phyloP scores from a whole-genome alignment of 495 filamentous ascomycete species.

The Penicillium malachiteum region DNA sequence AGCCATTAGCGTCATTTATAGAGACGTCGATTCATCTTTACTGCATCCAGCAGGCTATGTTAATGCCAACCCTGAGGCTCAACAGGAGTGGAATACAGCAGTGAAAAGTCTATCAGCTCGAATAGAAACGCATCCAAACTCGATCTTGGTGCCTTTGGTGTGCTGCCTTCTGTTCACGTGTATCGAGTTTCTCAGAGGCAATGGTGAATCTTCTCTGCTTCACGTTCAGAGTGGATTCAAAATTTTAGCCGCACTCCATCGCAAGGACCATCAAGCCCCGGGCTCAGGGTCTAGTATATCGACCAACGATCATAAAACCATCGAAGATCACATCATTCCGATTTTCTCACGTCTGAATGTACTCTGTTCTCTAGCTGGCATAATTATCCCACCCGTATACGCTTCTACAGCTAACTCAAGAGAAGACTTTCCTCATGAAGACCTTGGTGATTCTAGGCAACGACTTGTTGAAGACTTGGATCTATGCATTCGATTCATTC shows the following conservation, averaged over 20 bases:
- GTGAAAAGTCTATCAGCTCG: constrained; percentile 2
- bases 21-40: constrained; percentile 4
- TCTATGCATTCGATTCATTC: constrained; percentile 3
- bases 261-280: not conserved
- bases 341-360: constrained; percentile 4
- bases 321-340: constrained; percentile 5
- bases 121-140: constrained; percentile 4
- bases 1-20: constrained; percentile 3
- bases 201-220: not conserved
- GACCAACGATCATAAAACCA: not conserved
- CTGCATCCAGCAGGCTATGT: constrained; percentile 3
- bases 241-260: constrained; percentile 2
- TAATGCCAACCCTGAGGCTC: constrained; percentile 1
- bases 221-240: constrained; percentile 4
- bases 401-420: not conserved
- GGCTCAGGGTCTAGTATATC: not conserved
- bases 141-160: not conserved
- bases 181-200: constrained; percentile 3
- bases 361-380: constrained; percentile 7
- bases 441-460: not conserved
- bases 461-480: not conserved
- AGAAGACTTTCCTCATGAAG: constrained; percentile 3
- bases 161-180: constrained; percentile 6
- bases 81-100: constrained; percentile 1
- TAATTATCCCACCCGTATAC: constrained; percentile 1